These are phyloP conservation scores for Hygrocybe coccinea DNA, from an alignment of 768 basidiomycete genomes.

Conservation along the genomic window DNA sequence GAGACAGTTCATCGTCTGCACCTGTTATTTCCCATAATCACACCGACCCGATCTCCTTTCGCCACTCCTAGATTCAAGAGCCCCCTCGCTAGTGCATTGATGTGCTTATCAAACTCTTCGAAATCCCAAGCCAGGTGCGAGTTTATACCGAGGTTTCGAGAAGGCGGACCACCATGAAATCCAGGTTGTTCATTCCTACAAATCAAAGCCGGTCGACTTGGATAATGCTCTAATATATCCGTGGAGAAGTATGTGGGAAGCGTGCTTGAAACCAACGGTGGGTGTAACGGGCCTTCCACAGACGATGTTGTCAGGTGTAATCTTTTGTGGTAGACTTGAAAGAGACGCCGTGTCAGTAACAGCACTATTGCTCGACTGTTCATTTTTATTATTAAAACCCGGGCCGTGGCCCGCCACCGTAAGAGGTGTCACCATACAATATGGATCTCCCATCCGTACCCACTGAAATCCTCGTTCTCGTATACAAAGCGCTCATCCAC, in stretches of 20 bases:
- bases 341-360: too few species aligned
- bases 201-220: conserved; percentile 56
- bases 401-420: too few species aligned
- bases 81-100: conserved; percentile 65
- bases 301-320: conserved; percentile 33
- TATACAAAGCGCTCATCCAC: too few species aligned
- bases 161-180: conserved; percentile 57
- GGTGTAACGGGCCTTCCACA: conserved; percentile 53
- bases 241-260: conserved; percentile 57
- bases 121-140: conserved; percentile 70
- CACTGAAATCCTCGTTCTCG: too few species aligned
- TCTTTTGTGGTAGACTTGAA: too few species aligned
- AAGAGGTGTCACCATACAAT: too few species aligned
- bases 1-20: conserved; percentile 24
- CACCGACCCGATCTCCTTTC: conserved; percentile 73
- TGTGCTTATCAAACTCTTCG: conserved; percentile 60
- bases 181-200: conserved; percentile 55
- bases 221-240: conserved; percentile 48
- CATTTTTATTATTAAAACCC: too few species aligned
- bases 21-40: conserved; percentile 86
- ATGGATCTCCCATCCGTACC: too few species aligned
- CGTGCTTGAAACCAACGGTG: conserved; percentile 52
- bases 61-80: conserved; percentile 62
- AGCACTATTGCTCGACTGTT: too few species aligned
- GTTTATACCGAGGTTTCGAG: conserved; percentile 43